Conservation (phyloP, 495 filamentous ascomycete species). For the Wilcoxina mikolae region DNA sequence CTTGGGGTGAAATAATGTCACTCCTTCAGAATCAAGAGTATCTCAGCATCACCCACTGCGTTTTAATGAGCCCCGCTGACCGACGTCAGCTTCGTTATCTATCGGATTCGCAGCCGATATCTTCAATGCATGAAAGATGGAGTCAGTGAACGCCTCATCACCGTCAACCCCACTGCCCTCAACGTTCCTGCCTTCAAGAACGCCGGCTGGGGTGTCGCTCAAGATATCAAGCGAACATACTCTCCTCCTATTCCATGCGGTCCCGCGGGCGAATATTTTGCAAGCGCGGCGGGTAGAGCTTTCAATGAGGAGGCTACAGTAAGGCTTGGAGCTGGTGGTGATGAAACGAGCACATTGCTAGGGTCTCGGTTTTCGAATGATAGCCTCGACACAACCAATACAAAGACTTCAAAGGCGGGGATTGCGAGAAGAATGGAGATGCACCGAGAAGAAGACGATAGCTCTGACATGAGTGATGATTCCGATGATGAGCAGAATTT, state of each 20-base stretch:
- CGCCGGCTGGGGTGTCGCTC: slow-evolving; percentile 75
- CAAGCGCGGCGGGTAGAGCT: slow-evolving; percentile 52
- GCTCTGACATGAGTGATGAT: slow-evolving; percentile 89
- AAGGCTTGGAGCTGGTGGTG: slow-evolving; percentile 38
- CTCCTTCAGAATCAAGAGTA: slow-evolving; percentile 96
- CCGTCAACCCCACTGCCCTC: slow-evolving; percentile 73
- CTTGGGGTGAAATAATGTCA: slow-evolving; percentile 46
- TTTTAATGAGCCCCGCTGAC: slow-evolving; percentile 17
- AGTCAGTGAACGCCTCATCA: slow-evolving; percentile 88
- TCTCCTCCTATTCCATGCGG: slow-evolving; percentile 92
- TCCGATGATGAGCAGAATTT: slow-evolving; percentile 53
- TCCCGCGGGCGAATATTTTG: slow-evolving; percentile 79
- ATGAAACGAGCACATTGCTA: background rate
- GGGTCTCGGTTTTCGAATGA: slow-evolving; percentile 36
- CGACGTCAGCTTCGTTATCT: slow-evolving; percentile 62
- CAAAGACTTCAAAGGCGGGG: slow-evolving; percentile 28
- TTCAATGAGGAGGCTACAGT: slow-evolving; percentile 52
- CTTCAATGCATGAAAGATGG: slow-evolving; percentile 83
- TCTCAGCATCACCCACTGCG: background rate
- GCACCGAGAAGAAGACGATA: slow-evolving; percentile 88
- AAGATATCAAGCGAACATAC: slow-evolving; percentile 76
- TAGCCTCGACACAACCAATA: slow-evolving; percentile 33
- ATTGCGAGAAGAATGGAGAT: slow-evolving; percentile 37
- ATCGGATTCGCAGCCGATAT: slow-evolving; percentile 84
- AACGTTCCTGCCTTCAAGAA: slow-evolving; percentile 92